Percentiles rank a stretch among this genome's conserved stretches.
Conservation (phyloP, 306 rosid genomes). For the Gillenia trifoliata region DNA sequence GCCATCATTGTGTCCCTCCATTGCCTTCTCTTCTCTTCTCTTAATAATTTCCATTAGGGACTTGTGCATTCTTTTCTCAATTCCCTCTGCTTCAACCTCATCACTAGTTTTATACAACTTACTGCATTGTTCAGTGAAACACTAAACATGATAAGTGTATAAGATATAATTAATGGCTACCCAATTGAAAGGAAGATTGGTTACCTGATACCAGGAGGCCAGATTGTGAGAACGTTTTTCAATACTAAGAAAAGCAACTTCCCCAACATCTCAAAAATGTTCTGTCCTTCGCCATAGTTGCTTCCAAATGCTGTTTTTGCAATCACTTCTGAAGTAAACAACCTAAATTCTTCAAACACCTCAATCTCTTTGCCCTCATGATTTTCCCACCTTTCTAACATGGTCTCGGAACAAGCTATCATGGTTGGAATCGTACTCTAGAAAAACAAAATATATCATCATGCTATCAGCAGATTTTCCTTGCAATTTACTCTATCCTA, state of each 20-base stretch:
- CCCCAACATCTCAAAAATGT: slow-evolving; percentile 16
- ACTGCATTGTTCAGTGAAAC: neutral
- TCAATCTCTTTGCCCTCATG: slow-evolving; percentile 26
- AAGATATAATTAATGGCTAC: no score
- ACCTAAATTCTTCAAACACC: slow-evolving; percentile 22
- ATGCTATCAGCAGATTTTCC: neutral
- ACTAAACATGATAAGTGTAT: neutral
- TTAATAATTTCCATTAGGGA: neutral
- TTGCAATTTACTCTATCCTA: neutral
- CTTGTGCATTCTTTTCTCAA: neutral
- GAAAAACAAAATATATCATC: neutral
- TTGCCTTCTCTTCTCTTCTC: slow-evolving; percentile 10
- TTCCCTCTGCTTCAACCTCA: neutral
- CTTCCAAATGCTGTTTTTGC: slow-evolving; percentile 30
- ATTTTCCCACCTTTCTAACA: slow-evolving; percentile 20
- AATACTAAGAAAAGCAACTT: slow-evolving; percentile 4
- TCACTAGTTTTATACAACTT: neutral
- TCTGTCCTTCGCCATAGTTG: slow-evolving; percentile 25
- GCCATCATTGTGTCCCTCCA: slow-evolving; percentile 11
- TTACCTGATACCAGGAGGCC: slow-evolving; percentile 25
- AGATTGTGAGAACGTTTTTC: neutral
- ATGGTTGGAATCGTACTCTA: slow-evolving; percentile 22
- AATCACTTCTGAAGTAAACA: slow-evolving; percentile 25
- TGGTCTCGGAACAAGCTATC: slow-evolving; percentile 2
- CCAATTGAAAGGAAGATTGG: no score